Evolutionary conservation across 805 yeast genomes (phyloP).

Genomic region (Ogataea sp.): DNA sequence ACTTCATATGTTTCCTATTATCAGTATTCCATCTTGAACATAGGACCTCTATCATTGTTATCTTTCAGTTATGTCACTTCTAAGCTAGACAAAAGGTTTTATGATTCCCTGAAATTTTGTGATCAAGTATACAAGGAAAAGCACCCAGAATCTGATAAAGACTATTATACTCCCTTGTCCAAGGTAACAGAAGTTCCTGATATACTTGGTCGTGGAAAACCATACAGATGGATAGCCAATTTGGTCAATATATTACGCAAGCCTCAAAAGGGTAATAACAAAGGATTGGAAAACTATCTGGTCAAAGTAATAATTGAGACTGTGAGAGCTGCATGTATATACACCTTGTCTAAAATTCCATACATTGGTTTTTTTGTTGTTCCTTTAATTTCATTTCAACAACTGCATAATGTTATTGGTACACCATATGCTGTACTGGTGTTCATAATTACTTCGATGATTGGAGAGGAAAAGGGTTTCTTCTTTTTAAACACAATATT

Average conservation of each 20-base stretch:
- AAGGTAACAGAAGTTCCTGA: too few relatives aligned
- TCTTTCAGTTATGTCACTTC: conserved; percentile 27
- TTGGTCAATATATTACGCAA: not conserved
- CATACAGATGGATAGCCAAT: not conserved
- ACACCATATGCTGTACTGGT: conserved; percentile 33
- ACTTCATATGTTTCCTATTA: conserved; percentile 20
- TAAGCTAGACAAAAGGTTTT: conserved; percentile 33
- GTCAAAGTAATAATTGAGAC: conserved; percentile 3
- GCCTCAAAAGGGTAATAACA: not conserved
- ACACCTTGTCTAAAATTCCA: conserved; percentile 31
- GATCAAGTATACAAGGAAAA: conserved; percentile 29
- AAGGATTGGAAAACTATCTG: not conserved
- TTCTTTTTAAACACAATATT: conserved; percentile 34
- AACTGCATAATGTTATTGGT: conserved; percentile 38
- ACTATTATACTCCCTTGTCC: conserved; percentile 11
- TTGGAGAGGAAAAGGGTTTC: conserved; percentile 29
- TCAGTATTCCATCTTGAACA: conserved; percentile 29
- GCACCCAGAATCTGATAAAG: conserved; percentile 28
- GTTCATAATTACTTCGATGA: conserved; percentile 25
- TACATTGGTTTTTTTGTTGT: conserved; percentile 32
- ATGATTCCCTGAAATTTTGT: conserved; percentile 29
- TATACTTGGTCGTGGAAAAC: not conserved
- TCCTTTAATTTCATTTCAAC: conserved; percentile 34
- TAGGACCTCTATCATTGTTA: conserved; percentile 32
- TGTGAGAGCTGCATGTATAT: conserved; percentile 22